These are phyloP conservation scores for Crithidia thermophila DNA, from an alignment of 208 protist genomes.

Conservation along the genomic window DNA sequence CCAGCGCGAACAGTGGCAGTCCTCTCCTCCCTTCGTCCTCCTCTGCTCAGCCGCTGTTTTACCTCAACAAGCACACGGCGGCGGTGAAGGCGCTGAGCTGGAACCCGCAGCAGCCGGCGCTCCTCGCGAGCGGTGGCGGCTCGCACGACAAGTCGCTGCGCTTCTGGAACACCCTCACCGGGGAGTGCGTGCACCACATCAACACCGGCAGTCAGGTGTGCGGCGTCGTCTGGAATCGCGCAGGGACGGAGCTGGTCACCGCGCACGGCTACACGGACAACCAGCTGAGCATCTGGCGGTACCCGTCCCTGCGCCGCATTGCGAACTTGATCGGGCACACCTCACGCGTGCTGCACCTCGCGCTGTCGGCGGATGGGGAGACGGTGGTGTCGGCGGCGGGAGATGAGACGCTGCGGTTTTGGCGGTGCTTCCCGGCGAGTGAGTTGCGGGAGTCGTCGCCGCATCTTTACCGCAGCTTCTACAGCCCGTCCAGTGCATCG, in stretches of 20 bases:
- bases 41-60: slow-evolving; percentile 68
- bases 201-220: slow-evolving; percentile 98
- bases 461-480: slow-evolving; percentile 22
- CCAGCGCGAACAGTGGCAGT: background rate
- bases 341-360: slow-evolving; percentile 97
- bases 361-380: slow-evolving; percentile 96
- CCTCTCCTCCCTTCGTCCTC: background rate
- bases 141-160: slow-evolving; percentile 97
- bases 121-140: slow-evolving; percentile 98
- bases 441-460: slow-evolving; percentile 23
- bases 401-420: slow-evolving; percentile 98
- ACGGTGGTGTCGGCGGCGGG: slow-evolving; percentile 97
- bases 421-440: slow-evolving; percentile 79
- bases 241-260: slow-evolving; percentile 97
- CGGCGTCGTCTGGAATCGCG: slow-evolving; percentile 95
- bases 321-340: slow-evolving; percentile 98
- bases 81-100: slow-evolving; percentile 99
- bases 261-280: slow-evolving; percentile 99
- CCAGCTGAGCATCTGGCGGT: slow-evolving; percentile 99
- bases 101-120: slow-evolving; percentile 95
- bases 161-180: slow-evolving; percentile 98
- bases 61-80: slow-evolving; percentile 93
- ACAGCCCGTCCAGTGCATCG: slow-evolving; percentile 14
- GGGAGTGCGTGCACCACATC: slow-evolving; percentile 92
- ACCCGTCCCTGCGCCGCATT: slow-evolving; percentile 97